Conservation (phyloP, 2,329 filamentous ascomycete species). For the Cercospora janseana region DNA sequence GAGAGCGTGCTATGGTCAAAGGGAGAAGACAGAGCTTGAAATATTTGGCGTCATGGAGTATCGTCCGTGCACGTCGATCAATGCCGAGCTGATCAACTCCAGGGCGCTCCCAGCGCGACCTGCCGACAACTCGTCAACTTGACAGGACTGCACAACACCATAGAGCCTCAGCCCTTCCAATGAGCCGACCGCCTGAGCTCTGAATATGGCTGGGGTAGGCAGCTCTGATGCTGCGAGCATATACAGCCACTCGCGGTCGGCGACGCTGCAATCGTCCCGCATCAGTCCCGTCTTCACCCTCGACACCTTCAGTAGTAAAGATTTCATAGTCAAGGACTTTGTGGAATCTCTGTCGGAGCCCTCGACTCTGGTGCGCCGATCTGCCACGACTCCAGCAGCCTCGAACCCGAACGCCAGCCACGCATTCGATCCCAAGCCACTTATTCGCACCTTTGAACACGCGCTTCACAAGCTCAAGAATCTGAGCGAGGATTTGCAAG, state of each 20-base stretch:
- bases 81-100: not conserved
- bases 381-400: constrained; percentile 48
- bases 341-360: constrained; percentile 88
- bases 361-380: constrained; percentile 76
- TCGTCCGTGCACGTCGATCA: constrained; percentile 7
- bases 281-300: constrained; percentile 65
- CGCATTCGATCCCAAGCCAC: constrained; percentile 87
- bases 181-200: no score
- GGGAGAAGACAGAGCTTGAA: no score
- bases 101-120: not conserved
- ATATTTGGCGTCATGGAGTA: no score
- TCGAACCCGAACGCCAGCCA: constrained; percentile 35
- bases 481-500: constrained; percentile 79
- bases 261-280: constrained; percentile 32
- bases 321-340: constrained; percentile 98
- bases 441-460: constrained; percentile 91
- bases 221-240: constrained; percentile 44
- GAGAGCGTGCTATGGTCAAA: no score
- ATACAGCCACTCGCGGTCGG: constrained; percentile 34
- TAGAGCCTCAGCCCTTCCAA: not conserved
- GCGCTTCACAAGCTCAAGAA: constrained; percentile 66
- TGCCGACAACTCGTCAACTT: not conserved
- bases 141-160: not conserved
- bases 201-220: constrained; percentile 23
- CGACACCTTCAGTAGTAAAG: constrained; percentile 66